A percentile compares a stretch with the other conserved stretches of the same genome.
These are phyloP conservation scores for Corylus heterophylla DNA, from an alignment of 306 rosid species.

Conservation along the genomic window DNA sequence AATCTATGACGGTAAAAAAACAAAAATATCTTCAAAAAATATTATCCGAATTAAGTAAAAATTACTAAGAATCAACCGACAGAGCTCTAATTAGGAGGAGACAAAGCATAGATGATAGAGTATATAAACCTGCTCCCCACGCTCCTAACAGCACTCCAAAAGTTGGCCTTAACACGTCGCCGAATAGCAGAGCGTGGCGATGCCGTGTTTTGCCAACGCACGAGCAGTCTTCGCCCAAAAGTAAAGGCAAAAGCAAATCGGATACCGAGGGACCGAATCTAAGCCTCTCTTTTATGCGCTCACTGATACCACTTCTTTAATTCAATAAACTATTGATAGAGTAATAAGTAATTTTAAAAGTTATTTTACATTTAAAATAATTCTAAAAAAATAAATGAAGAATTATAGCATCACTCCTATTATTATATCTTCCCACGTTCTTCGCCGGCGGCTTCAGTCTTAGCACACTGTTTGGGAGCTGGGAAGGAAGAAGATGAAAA, in stretches of 20 bases:
- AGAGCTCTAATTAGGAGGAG: conserved; percentile 7
- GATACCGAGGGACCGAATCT: conserved; percentile 43
- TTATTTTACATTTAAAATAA: no score
- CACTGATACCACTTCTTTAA: not conserved
- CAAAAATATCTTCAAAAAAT: not conserved
- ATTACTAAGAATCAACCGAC: conserved; percentile 14
- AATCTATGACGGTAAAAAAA: not conserved
- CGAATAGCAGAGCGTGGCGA: not conserved
- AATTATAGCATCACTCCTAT: no score
- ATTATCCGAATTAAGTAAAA: not conserved
- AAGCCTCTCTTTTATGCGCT: not conserved
- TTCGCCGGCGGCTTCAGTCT: no score
- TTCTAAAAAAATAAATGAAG: no score
- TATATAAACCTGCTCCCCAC: conserved; percentile 47
- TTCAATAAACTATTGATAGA: not conserved
- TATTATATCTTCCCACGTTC: no score
- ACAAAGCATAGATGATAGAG: conserved; percentile 12
- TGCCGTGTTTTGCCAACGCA: conserved; percentile 22
- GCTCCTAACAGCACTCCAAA: conserved; percentile 38
- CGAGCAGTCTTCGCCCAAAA: conserved; percentile 28
- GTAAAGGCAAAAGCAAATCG: conserved; percentile 34
- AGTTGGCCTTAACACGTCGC: conserved; percentile 16
- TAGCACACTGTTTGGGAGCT: no score
- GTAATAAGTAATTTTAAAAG: no score
- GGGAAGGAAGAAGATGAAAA: no score